Evolutionary conservation across 176 grass and related monocot species (phyloP), one percentile per base, ranked within the genome.

Genomic region (Oryza meridionalis): DNA sequence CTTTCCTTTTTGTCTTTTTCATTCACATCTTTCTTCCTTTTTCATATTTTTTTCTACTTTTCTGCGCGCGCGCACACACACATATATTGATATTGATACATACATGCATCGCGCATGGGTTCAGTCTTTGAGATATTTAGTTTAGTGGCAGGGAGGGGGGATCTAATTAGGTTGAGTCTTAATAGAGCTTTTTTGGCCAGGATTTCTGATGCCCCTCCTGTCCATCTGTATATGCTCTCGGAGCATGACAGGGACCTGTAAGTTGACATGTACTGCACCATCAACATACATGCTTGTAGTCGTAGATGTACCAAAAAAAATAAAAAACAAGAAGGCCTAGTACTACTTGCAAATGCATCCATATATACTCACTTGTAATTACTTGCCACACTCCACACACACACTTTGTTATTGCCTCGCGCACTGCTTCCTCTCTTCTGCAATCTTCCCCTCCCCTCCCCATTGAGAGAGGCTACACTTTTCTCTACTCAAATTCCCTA

Each of bases 181-280:
- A 58, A 58, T 58, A 58, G 22, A 19, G 40, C 3, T 62, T 64
- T 63, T 81, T 64, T 81, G 51, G 31, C 43, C 82, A 77, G 19
- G 67, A 70, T 81, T 82, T 85, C 32, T 72, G 46, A 63, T 78
- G 67, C 43, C 64, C 73, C 42, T 40, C 42, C 9, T 81, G 82
- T 31, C 87, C 50, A 49, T 70, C 24, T 33, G 87, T 75, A 62
- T 69, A 62, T 82, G 83, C 82, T 25, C 64, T 17, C 5, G 24
- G 33, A 45, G 59, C 74, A 90, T 69, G 84, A 87, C 14, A 74
- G 63, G 51, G 88, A 79, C 84, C 33, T 83, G 40, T 75, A 69
- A 83, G 80, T 84, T 75, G 69, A 55, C 84, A 90, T 80, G 84
- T 67, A 31, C 29, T 31, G 73, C 76, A 75, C 67, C 76, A 75